Conservation (phyloP, 23 red algal species). For the Gracilaria caudata region DNA sequence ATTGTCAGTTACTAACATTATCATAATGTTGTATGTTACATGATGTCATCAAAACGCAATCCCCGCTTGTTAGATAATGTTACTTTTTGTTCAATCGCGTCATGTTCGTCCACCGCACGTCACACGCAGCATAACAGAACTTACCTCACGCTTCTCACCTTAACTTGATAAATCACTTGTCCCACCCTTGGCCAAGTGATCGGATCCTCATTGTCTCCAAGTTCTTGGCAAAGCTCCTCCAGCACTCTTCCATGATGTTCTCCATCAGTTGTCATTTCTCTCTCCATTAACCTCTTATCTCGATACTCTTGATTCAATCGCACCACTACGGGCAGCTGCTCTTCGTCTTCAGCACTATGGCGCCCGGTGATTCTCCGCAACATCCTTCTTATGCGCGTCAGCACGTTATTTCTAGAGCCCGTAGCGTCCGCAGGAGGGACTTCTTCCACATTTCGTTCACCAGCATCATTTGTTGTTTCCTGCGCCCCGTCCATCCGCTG, state of each 20-base stretch:
- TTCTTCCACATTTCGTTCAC: background rate
- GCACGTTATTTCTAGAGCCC: no score
- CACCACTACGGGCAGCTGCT: background rate
- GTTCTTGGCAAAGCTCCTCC: background rate
- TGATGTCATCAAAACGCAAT: no score
- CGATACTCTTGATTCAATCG: background rate
- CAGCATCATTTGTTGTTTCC: background rate
- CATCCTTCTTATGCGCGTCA: background rate
- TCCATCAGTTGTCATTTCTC: background rate
- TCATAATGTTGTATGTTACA: no score
- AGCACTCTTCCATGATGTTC: slow-evolving; percentile 18
- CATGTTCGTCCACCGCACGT: background rate
- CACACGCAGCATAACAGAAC: background rate
- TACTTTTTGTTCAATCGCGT: no score
- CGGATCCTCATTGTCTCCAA: background rate
- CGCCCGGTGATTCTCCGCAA: background rate
- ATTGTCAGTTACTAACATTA: no score
- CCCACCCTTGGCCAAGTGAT: slow-evolving; percentile 26
- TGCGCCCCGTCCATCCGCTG: background rate
- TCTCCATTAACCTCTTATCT: background rate
- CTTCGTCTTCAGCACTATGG: background rate
- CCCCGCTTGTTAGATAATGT: no score
- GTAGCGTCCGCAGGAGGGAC: background rate
- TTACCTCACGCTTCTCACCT: slow-evolving; percentile 2
- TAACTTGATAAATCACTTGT: slow-evolving; percentile 23